Conservation (phyloP, 768 basidiomycete species). For the Auricularia cornea region DNA sequence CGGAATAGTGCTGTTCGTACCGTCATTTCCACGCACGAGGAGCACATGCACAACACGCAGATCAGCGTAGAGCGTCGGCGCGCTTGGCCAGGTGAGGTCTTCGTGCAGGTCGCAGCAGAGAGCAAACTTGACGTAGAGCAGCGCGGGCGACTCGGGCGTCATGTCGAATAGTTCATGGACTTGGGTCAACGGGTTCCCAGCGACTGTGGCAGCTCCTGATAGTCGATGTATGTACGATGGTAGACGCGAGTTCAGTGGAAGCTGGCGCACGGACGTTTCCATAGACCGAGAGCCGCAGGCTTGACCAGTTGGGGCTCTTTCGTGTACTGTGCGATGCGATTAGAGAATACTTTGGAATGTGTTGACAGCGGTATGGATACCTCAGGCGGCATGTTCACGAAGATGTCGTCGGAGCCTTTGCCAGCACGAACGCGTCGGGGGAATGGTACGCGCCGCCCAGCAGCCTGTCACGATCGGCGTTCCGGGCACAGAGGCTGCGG, state of each 20-base stretch:
- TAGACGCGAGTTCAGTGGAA: constrained; percentile 27
- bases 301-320: constrained; percentile 73
- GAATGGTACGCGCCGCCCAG: neutral
- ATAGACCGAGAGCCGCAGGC: constrained; percentile 56
- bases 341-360: neutral
- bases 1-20: constrained; percentile 39
- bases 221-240: constrained; percentile 26
- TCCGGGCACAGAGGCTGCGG: neutral
- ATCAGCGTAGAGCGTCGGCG: constrained; percentile 62
- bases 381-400: constrained; percentile 61
- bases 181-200: constrained; percentile 61
- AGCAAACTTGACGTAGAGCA: constrained; percentile 63
- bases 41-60: constrained; percentile 56
- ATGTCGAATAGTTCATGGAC: constrained; percentile 54
- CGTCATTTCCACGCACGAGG: constrained; percentile 34
- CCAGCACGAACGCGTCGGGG: constrained; percentile 62
- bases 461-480: neutral
- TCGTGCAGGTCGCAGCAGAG: constrained; percentile 61
- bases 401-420: constrained; percentile 48
- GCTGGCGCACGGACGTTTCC: constrained; percentile 46
- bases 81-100: constrained; percentile 71
- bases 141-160: constrained; percentile 53
- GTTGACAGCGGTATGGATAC: constrained; percentile 28
- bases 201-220: constrained; percentile 33
- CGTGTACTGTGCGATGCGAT: constrained; percentile 41